Conservation (phyloP, 192 early-diverging fungal species). For the Backusella liffmaniae region DNA sequence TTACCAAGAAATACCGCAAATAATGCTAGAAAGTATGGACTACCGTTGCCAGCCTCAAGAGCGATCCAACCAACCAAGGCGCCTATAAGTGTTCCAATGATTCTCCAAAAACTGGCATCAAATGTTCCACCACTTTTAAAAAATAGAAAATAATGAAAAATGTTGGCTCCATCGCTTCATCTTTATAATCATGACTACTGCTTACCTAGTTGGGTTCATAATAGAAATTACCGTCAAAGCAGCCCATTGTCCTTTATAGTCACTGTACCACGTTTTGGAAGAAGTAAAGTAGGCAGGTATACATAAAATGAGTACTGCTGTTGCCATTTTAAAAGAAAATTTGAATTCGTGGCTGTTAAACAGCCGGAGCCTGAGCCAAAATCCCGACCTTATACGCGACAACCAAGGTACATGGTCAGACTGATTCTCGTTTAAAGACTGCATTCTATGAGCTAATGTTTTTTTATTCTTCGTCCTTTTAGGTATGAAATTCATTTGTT, state of each 20-base stretch:
- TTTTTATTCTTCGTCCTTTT: not conserved
- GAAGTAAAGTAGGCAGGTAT: conserved; percentile 42
- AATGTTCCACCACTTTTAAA: conserved; percentile 44
- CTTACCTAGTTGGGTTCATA: conserved; percentile 36
- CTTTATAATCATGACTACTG: too few relatives aligned
- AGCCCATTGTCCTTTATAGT: conserved; percentile 49
- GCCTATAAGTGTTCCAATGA: conserved; percentile 46
- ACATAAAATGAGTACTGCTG: conserved; percentile 37
- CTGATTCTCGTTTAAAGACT: not conserved
- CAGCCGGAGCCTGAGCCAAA: conserved; percentile 42
- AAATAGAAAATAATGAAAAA: not conserved
- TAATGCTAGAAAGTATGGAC: conserved; percentile 25
- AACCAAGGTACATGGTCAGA: not conserved
- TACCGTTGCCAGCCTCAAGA: conserved; percentile 15
- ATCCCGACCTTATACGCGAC: conserved; percentile 32
- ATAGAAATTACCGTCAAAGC: conserved; percentile 45
- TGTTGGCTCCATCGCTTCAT: not conserved
- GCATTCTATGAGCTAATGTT: not conserved
- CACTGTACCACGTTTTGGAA: conserved; percentile 21
- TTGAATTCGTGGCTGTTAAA: conserved; percentile 45
- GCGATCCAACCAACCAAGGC: conserved; percentile 37
- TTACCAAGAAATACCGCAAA: conserved; percentile 34
- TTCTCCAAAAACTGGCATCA: conserved; percentile 39
- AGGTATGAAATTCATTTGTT: not conserved
- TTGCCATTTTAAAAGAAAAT: conserved; percentile 52